Evolutionary conservation across 1,284 basidiomycete genomes (phyloP).

Genomic region (Papiliotrema terrestris): DNA sequence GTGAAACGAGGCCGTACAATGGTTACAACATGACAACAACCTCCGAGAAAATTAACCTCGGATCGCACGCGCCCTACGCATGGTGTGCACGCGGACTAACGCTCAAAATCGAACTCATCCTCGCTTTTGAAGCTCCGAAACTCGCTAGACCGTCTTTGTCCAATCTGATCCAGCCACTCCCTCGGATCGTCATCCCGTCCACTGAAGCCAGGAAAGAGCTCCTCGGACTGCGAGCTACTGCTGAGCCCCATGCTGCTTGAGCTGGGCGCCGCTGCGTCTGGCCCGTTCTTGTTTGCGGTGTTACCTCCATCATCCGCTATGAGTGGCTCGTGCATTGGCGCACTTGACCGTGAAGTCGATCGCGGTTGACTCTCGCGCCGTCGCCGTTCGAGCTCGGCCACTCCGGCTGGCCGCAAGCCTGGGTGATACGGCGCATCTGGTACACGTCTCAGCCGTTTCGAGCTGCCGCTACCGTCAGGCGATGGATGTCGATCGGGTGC

Average conservation of each 20-base stretch:
- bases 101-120: too few relatives aligned
- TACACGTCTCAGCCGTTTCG: slow-evolving; percentile 13
- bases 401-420: slow-evolving; percentile 27
- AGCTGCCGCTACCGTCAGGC: neutral
- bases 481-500: too few relatives aligned
- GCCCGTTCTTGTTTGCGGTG: neutral
- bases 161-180: slow-evolving; percentile 18
- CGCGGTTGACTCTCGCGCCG: neutral
- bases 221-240: neutral
- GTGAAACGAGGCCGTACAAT: too few relatives aligned
- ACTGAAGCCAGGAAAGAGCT: neutral
- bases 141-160: slow-evolving; percentile 13
- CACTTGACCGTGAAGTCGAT: too few relatives aligned
- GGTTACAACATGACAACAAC: too few relatives aligned
- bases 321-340: too few relatives aligned
- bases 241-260: neutral
- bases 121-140: slow-evolving; percentile 13
- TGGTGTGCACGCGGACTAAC: too few relatives aligned
- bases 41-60: too few relatives aligned
- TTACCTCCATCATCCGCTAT: too few relatives aligned
- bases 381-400: slow-evolving; percentile 26
- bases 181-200: neutral
- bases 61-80: too few relatives aligned
- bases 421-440: slow-evolving; percentile 40
- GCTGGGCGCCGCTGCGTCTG: neutral